phyloP scores from a whole-genome alignment of 768 basidiomycete species.

The Pleurotus platypus region DNA sequence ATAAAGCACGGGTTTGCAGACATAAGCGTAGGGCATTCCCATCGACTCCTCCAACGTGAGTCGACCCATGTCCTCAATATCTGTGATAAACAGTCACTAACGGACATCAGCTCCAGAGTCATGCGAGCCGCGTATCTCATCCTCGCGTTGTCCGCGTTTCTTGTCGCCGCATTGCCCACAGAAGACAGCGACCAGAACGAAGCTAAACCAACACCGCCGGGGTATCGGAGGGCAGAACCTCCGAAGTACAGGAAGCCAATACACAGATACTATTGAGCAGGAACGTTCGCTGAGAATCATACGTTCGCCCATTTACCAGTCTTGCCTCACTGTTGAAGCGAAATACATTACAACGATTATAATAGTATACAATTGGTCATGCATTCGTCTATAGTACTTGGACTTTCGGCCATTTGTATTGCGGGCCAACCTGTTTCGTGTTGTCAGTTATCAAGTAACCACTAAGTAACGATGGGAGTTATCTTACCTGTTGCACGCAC shows the following conservation, averaged over 20 bases:
- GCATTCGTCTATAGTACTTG: constrained; percentile 25
- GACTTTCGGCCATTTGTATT: constrained; percentile 52
- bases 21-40: too few relatives aligned
- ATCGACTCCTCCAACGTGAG: too few relatives aligned
- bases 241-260: too few relatives aligned
- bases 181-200: neutral
- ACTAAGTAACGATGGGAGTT: neutral
- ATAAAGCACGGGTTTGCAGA: too few relatives aligned
- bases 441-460: neutral
- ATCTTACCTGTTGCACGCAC: constrained; percentile 73
- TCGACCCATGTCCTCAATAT: too few relatives aligned
- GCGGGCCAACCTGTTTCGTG: constrained; percentile 38
- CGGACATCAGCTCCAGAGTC: too few relatives aligned
- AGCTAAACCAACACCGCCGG: too few relatives aligned
- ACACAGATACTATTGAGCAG: too few relatives aligned
- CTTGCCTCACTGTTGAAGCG: neutral
- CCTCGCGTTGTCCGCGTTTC: neutral
- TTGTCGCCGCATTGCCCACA: neutral
- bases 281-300: too few relatives aligned
- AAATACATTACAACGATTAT: neutral
- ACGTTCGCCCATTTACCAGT: neutral
- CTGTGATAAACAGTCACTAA: too few relatives aligned
- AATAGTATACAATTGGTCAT: neutral
- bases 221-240: too few relatives aligned
- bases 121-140: neutral